Conservation (phyloP, 2,329 filamentous ascomycete genomes). For the Colletotrichum melonis region DNA sequence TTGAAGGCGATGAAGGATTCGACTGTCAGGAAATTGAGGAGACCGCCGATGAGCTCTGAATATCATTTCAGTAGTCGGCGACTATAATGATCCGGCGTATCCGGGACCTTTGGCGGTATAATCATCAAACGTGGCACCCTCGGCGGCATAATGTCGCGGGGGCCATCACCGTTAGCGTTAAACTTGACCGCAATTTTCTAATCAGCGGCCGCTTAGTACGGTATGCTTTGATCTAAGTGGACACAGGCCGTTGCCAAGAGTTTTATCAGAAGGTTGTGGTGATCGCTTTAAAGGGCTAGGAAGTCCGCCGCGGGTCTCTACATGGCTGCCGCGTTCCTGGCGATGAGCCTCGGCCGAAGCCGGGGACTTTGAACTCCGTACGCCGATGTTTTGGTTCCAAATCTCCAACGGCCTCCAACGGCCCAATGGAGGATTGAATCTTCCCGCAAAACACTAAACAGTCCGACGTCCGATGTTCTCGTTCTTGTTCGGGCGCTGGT, state of each 20-base stretch:
- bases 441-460: background rate
- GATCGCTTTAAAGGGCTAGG: background rate
- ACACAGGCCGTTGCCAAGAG: background rate
- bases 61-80: background rate
- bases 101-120: background rate
- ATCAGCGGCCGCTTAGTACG: background rate
- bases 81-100: constrained; percentile 11
- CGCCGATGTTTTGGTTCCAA: constrained; percentile 1
- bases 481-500: background rate
- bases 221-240: constrained; percentile 15
- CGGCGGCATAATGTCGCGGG: background rate
- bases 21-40: constrained; percentile 36
- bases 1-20: constrained; percentile 40
- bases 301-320: background rate
- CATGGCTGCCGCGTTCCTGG: background rate
- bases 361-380: constrained; percentile 16
- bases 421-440: background rate
- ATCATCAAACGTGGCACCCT: no score
- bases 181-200: background rate
- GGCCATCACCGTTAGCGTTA: background rate
- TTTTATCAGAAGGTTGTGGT: background rate
- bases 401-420: background rate
- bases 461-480: constrained; percentile 11
- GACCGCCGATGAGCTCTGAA: constrained; percentile 15
- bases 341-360: constrained; percentile 4